Percentiles rank a stretch among this genome's conserved stretches.
Evolutionary conservation across 202 grass and related monocot genomes (phyloP).

Genomic region (Carex sylvatica): DNA sequence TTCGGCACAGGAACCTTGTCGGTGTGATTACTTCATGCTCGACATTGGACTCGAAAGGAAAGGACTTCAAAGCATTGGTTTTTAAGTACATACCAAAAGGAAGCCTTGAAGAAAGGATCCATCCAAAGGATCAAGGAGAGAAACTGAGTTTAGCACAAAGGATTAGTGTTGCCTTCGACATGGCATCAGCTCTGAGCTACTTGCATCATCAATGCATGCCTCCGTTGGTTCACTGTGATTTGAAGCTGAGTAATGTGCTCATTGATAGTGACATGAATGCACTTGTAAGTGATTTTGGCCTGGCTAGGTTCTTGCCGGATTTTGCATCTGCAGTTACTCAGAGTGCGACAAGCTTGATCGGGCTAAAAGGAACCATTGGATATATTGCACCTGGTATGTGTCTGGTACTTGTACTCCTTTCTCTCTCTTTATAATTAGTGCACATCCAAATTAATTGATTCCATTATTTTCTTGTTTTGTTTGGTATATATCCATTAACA

Average conservation of each 20-base stretch:
- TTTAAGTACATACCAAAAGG: constrained; percentile 35
- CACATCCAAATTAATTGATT: background rate
- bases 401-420: background rate
- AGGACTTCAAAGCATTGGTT: constrained; percentile 33
- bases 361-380: constrained; percentile 42
- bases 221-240: constrained; percentile 44
- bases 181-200: constrained; percentile 38
- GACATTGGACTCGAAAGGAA: constrained; percentile 8
- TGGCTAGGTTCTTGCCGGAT: constrained; percentile 31
- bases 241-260: constrained; percentile 53
- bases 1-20: constrained; percentile 33
- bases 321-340: background rate
- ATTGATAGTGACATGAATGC: constrained; percentile 36
- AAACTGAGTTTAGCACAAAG: constrained; percentile 28
- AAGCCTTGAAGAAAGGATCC: constrained; percentile 31
- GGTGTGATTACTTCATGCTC: constrained; percentile 28
- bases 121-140: constrained; percentile 10
- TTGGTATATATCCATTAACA: background rate
- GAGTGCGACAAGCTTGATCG: background rate
- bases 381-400: constrained; percentile 44
- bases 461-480: background rate
- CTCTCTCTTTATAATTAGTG: background rate
- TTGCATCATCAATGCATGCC: constrained; percentile 36
- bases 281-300: constrained; percentile 43
- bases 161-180: constrained; percentile 29